phyloP scores from a whole-genome alignment of 768 basidiomycete genomes.

The Tricholomella constricta region DNA sequence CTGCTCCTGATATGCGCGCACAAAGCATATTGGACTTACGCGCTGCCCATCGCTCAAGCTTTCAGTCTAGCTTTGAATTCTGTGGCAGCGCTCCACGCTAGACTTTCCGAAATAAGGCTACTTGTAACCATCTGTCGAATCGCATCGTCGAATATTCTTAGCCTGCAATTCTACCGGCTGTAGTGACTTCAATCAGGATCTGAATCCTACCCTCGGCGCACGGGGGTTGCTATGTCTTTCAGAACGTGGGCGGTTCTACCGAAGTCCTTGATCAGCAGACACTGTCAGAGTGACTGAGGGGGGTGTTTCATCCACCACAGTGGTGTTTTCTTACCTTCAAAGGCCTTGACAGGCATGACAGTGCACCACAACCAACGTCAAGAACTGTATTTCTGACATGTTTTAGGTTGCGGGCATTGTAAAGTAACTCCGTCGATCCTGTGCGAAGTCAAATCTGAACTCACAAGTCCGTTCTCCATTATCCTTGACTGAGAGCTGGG shows the following conservation, averaged over 20 bases:
- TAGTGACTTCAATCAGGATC: no score
- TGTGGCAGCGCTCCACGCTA: no score
- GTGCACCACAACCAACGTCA: neutral
- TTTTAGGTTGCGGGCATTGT: no score
- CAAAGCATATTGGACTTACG: no score
- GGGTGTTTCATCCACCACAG: neutral
- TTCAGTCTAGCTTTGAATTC: neutral
- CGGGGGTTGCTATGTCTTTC: neutral
- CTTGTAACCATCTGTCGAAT: slow-evolving; percentile 7
- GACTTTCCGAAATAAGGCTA: neutral
- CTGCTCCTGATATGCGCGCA: no score
- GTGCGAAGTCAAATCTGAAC: no score
- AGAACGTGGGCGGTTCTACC: neutral
- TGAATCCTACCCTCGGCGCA: no score
- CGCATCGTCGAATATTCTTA: neutral
- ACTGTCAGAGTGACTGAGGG: neutral
- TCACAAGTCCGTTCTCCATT: no score
- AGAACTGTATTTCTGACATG: neutral
- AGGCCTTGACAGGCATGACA: neutral
- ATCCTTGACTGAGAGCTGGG: no score
- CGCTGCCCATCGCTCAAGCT: neutral
- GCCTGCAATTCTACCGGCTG: no score
- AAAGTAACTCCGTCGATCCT: no score
- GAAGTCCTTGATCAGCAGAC: neutral
- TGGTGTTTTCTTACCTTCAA: neutral